phyloP scores from a whole-genome alignment of 148 eudicot species.

The Tetragonia tetragonoides region DNA sequence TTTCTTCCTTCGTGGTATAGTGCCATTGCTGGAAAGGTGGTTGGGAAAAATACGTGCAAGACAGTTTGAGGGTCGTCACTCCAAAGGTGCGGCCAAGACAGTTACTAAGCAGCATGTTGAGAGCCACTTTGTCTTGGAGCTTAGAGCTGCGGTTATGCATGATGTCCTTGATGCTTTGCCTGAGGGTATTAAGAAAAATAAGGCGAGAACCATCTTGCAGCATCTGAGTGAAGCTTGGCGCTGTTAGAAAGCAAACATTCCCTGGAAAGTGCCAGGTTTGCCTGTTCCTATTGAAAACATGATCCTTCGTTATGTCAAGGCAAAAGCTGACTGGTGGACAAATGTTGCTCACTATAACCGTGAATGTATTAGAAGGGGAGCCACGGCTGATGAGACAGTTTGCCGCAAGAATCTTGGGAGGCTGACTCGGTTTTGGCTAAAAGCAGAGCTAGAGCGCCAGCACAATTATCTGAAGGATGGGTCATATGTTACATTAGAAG shows the following conservation, averaged over 20 bases:
- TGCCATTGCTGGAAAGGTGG: slow-evolving; percentile 96
- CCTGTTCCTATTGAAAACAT: slow-evolving; percentile 98
- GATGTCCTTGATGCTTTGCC: slow-evolving; percentile 99
- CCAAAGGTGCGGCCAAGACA: slow-evolving; percentile 99
- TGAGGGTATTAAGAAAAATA: slow-evolving; percentile 95
- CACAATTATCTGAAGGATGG: slow-evolving; percentile 99
- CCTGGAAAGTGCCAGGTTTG: slow-evolving; percentile 99
- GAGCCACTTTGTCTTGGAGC: slow-evolving; percentile 98
- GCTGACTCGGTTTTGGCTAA: slow-evolving; percentile 97
- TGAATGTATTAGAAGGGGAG: slow-evolving; percentile 98
- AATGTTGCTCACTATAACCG: slow-evolving; percentile 99
- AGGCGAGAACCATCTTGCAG: slow-evolving; percentile 97
- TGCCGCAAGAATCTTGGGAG: slow-evolving; percentile 97
- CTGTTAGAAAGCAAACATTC: slow-evolving; percentile 99
- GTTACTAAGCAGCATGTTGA: slow-evolving; percentile 99
- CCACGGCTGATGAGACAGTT: slow-evolving; percentile 97
- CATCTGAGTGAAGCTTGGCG: slow-evolving; percentile 99
- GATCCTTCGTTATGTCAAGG: slow-evolving; percentile 99
- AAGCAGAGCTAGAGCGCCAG: slow-evolving; percentile 98
- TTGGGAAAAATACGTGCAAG: slow-evolving; percentile 92
- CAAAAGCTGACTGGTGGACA: slow-evolving; percentile 99
- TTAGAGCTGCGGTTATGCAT: slow-evolving; percentile 99
- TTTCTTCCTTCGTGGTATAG: slow-evolving; percentile 98
- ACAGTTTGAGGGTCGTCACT: slow-evolving; percentile 98
- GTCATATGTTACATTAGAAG: slow-evolving; percentile 97